Evolutionary conservation across 148 eudicot species (phyloP).

Genomic region (Chenopodium berlandieri): DNA sequence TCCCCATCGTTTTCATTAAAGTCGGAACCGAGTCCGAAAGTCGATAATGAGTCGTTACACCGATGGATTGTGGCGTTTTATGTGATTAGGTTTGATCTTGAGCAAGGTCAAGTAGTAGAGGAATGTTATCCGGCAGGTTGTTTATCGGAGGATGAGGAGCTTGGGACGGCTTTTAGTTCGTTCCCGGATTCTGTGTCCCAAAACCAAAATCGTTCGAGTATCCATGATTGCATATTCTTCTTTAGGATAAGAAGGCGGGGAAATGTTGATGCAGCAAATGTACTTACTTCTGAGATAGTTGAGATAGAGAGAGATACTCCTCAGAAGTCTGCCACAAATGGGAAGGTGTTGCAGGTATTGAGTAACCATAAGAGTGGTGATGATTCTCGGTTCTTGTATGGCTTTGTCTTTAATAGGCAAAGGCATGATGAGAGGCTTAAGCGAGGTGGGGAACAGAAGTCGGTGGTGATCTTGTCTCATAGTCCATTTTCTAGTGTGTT

Average conservation of each 20-base stretch:
- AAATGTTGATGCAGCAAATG: conserved; percentile 20
- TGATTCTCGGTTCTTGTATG: conserved; percentile 56
- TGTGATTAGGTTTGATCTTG: conserved; percentile 90
- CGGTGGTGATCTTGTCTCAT: conserved; percentile 88
- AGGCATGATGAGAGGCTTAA: conserved; percentile 96
- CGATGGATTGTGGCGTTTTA: conserved; percentile 85
- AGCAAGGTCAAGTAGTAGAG: conserved; percentile 93
- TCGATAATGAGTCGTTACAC: conserved; percentile 57
- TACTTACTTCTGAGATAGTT: conserved; percentile 43
- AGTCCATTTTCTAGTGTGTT: conserved; percentile 83
- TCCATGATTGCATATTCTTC: conserved; percentile 92
- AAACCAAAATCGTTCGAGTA: conserved; percentile 73
- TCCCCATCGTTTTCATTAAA: conserved; percentile 70
- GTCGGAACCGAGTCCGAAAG: conserved; percentile 47
- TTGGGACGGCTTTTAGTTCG: conserved; percentile 78
- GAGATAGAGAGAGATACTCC: conserved; percentile 32
- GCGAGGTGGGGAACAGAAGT: conserved; percentile 97
- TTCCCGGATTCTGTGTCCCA: conserved; percentile 97
- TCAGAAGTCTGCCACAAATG: conserved; percentile 18
- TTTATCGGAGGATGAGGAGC: conserved; percentile 77
- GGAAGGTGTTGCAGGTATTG: conserved; percentile 11
- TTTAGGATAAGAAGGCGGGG: conserved; percentile 64
- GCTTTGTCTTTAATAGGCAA: conserved; percentile 95
- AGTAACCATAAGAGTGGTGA: conserved; percentile 18
- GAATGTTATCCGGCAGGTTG: conserved; percentile 77